Conservation (phyloP, 495 filamentous ascomycete species). For the Penicillium egyptiacum region DNA sequence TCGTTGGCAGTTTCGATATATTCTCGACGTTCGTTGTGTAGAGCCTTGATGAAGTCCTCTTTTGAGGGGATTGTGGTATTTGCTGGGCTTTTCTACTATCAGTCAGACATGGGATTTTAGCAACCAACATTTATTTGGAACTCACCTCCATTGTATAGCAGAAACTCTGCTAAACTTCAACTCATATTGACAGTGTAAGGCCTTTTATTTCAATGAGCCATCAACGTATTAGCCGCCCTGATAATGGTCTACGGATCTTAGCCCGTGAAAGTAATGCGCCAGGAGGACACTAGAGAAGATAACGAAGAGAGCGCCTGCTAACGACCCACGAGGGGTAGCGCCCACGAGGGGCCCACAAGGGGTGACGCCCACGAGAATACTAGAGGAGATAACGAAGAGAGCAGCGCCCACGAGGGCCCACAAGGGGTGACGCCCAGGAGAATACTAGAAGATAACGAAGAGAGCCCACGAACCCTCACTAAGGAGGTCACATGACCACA, state of each 20-base stretch:
- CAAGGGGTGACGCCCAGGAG: background rate
- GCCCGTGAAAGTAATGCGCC: background rate
- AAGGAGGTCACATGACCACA: background rate
- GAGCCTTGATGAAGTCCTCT: background rate
- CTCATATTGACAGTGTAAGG: background rate
- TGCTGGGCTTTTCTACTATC: background rate
- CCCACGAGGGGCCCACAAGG: no score
- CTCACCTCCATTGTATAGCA: background rate
- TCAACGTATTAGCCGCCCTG: background rate
- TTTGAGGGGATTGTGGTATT: constrained; percentile 3
- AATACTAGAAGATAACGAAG: no score
- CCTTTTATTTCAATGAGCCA: background rate
- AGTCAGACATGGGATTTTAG: background rate
- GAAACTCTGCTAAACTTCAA: background rate
- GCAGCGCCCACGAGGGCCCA: background rate
- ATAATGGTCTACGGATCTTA: background rate
- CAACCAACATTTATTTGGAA: background rate
- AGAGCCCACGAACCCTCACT: background rate
- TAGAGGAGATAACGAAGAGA: no score
- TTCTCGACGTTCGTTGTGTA: background rate
- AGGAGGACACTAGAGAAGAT: no score
- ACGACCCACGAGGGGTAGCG: no score
- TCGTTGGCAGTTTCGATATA: constrained; percentile 4
- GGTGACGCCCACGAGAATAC: no score
- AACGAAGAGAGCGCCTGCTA: no score